These are phyloP conservation scores for Populus ilicifolia DNA, from an alignment of 345 rosid species.

Conservation along the genomic window DNA sequence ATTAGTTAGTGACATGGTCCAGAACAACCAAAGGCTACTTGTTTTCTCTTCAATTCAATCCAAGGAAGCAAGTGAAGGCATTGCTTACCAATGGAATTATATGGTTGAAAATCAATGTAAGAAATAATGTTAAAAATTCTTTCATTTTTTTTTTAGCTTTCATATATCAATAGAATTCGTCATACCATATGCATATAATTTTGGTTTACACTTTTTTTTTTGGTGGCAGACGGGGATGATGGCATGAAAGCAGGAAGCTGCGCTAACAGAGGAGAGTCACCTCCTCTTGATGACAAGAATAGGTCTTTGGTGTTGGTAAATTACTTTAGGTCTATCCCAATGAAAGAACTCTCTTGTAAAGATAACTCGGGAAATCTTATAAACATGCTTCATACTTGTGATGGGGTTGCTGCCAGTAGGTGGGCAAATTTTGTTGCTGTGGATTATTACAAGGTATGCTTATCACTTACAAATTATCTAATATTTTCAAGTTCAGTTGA, in stretches of 20 bases:
- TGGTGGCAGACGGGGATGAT: slow-evolving; percentile 48
- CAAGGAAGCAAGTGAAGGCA: slow-evolving; percentile 57
- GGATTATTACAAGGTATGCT: slow-evolving; percentile 49
- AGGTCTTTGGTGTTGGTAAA: slow-evolving; percentile 50
- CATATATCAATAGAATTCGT: not conserved
- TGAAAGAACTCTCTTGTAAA: slow-evolving; percentile 32
- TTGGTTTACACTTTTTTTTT: not conserved
- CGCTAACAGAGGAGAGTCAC: slow-evolving; percentile 50
- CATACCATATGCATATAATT: too few species aligned
- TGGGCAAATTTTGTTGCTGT: slow-evolving; percentile 70
- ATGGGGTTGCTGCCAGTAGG: slow-evolving; percentile 42
- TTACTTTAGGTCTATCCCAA: slow-evolving; percentile 23
- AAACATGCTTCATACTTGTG: slow-evolving; percentile 47
- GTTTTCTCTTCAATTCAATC: slow-evolving; percentile 53
- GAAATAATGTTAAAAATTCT: not conserved
- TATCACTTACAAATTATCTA: not conserved
- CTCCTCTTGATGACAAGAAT: slow-evolving; percentile 37
- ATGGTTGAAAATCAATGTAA: slow-evolving; percentile 80
- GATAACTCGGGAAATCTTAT: slow-evolving; percentile 48
- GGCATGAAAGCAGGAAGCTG: slow-evolving; percentile 62
- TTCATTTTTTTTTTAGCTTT: not conserved
- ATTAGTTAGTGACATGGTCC: slow-evolving; percentile 56
- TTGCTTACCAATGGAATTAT: slow-evolving; percentile 75
- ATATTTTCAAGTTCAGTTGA: not conserved
- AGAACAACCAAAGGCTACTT: slow-evolving; percentile 50